A percentile compares a stretch with the other conserved stretches of the same genome.
phyloP scores from a whole-genome alignment of 345 rosid genomes.

The Hibiscus mutabilis region DNA sequence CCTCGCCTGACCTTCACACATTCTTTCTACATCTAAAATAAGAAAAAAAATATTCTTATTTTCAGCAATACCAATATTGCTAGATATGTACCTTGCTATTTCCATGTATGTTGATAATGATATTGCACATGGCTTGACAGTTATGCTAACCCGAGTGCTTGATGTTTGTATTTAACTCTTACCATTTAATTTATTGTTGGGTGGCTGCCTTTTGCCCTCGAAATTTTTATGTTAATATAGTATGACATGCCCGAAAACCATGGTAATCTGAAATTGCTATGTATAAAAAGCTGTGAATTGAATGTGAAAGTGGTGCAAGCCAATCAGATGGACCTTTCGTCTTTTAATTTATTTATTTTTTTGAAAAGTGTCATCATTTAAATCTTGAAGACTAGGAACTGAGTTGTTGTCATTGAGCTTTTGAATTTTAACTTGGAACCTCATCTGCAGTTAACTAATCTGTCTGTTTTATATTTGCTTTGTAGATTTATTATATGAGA shows the following conservation, averaged over 20 bases:
- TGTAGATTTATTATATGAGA: slow-evolving; percentile 20
- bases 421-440: background rate
- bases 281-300: background rate
- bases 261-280: background rate
- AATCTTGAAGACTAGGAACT: background rate
- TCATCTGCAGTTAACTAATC: background rate
- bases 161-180: too few relatives aligned
- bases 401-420: background rate
- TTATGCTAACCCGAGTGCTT: too few relatives aligned
- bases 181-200: too few relatives aligned
- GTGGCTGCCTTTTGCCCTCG: too few relatives aligned
- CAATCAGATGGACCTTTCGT: background rate
- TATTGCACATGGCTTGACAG: too few relatives aligned
- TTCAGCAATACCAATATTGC: too few relatives aligned
- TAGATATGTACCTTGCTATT: too few relatives aligned
- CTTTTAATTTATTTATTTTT: too few relatives aligned
- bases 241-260: background rate
- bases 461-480: background rate
- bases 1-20: too few relatives aligned
- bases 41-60: too few relatives aligned
- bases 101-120: too few relatives aligned
- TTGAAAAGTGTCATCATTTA: background rate
- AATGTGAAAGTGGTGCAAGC: background rate
- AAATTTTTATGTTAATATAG: background rate
- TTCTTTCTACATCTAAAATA: too few relatives aligned